phyloP scores from a whole-genome alignment of 495 filamentous ascomycete genomes.

The Pseudoneurospora amorphoporcata region DNA sequence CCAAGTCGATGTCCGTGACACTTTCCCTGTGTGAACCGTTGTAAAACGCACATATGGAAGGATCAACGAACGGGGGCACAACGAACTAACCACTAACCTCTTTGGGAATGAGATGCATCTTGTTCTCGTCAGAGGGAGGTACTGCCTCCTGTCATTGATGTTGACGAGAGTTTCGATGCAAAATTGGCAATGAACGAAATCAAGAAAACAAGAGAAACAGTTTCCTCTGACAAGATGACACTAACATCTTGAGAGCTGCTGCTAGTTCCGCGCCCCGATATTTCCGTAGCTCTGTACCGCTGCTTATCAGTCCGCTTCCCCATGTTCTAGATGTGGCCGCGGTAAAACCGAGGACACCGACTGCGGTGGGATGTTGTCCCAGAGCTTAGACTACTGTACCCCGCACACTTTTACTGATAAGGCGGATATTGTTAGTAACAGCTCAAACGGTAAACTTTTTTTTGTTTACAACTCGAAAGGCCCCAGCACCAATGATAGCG shows the following conservation, averaged over 20 bases:
- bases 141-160: not conserved
- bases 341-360: not conserved
- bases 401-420: not conserved
- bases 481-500: not conserved
- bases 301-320: not conserved
- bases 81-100: constrained; percentile 48
- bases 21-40: not conserved
- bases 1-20: not conserved
- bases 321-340: not conserved
- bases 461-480: not conserved
- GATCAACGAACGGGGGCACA: not conserved
- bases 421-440: not conserved
- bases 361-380: not conserved
- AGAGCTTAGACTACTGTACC: not conserved
- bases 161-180: not conserved
- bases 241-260: not conserved
- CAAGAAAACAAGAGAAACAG: not conserved
- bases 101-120: constrained; percentile 78
- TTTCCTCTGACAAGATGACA: not conserved
- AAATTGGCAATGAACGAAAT: not conserved
- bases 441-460: not conserved
- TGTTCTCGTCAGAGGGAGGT: not conserved
- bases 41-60: not conserved
- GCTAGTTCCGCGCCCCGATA: not conserved
- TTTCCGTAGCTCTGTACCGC: not conserved